A percentile compares a stretch with the other conserved stretches of the same genome.
phyloP scores from a whole-genome alignment of 352 stramenopile genomes.

The Phytopythium oedochilum region DNA sequence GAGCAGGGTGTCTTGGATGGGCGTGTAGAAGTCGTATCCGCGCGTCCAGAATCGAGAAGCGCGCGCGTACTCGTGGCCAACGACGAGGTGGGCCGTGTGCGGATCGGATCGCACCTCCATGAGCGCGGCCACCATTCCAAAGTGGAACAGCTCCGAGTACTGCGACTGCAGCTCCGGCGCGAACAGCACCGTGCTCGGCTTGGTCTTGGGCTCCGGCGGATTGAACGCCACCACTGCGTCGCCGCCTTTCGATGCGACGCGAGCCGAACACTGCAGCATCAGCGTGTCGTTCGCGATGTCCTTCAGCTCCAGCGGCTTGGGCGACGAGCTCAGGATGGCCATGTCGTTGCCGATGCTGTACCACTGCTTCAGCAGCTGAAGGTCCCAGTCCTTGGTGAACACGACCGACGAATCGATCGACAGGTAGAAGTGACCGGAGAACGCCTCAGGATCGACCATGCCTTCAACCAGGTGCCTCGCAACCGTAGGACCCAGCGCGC shows the following conservation, averaged over 20 bases:
- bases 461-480: conserved; percentile 52
- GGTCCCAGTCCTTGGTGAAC: conserved; percentile 74
- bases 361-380: conserved; percentile 75
- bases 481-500: conserved; percentile 48
- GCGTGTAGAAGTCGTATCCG: conserved; percentile 85
- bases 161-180: conserved; percentile 66
- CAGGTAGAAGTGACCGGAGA: conserved; percentile 60
- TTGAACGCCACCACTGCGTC: conserved; percentile 81
- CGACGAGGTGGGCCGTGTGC: conserved; percentile 44
- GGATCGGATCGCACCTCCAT: conserved; percentile 72
- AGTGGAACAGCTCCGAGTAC: conserved; percentile 84
- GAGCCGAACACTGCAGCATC: conserved; percentile 74
- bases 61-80: conserved; percentile 72
- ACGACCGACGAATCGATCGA: conserved; percentile 61
- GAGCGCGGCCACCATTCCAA: conserved; percentile 52
- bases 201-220: conserved; percentile 44
- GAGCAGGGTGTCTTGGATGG: conserved; percentile 56
- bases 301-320: conserved; percentile 49
- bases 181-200: conserved; percentile 23
- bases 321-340: conserved; percentile 72
- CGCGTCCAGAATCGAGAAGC: conserved; percentile 82
- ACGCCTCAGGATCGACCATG: conserved; percentile 39
- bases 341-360: conserved; percentile 72
- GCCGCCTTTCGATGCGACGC: conserved; percentile 59
- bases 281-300: conserved; percentile 27